A percentile compares a stretch with the other conserved stretches of the same genome.
Evolutionary conservation across 202 grass and related monocot species (phyloP).

Genomic region (Setaria viridis): DNA sequence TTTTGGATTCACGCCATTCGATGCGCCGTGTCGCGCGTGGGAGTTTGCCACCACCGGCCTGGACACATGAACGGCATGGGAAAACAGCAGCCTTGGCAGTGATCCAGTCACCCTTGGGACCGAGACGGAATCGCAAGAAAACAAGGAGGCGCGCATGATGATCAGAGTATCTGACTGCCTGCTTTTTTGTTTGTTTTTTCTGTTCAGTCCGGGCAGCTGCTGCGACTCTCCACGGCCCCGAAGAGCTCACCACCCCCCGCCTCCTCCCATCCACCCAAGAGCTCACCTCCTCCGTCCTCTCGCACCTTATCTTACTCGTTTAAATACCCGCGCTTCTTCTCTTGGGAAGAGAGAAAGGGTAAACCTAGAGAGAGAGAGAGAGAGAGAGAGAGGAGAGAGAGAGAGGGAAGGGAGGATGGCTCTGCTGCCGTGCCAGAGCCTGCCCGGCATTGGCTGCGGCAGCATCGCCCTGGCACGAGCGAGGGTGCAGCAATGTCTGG

Average conservation of each 20-base stretch:
- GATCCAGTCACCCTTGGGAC: not conserved
- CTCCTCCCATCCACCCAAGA: conserved; percentile 39
- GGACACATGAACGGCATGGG: not conserved
- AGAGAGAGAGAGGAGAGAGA: not conserved
- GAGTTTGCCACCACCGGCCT: conserved; percentile 5
- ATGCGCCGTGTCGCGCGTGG: not conserved
- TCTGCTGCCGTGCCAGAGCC: conserved; percentile 53
- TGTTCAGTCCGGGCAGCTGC: conserved; percentile 5
- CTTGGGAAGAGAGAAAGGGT: not conserved
- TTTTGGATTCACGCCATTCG: not conserved
- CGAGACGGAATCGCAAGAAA: conserved; percentile 25
- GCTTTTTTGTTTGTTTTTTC: not conserved
- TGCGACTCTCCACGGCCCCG: conserved; percentile 45
- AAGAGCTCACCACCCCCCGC: conserved; percentile 37
- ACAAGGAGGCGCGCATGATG: conserved; percentile 27
- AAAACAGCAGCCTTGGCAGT: not conserved
- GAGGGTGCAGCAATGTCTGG: conserved; percentile 36
- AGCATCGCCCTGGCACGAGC: conserved; percentile 38
- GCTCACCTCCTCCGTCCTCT: conserved; percentile 41
- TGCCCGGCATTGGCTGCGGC: conserved; percentile 55
- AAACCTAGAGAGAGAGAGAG: not conserved
- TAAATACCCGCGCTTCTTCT: conserved; percentile 54
- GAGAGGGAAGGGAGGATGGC: conserved; percentile 27
- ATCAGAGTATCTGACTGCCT: conserved; percentile 15
- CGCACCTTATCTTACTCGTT: conserved; percentile 52